A percentile compares a stretch with the other conserved stretches of the same genome.
Conservation (phyloP, 768 basidiomycete genomes). For the Leucosporidium scottii region DNA sequence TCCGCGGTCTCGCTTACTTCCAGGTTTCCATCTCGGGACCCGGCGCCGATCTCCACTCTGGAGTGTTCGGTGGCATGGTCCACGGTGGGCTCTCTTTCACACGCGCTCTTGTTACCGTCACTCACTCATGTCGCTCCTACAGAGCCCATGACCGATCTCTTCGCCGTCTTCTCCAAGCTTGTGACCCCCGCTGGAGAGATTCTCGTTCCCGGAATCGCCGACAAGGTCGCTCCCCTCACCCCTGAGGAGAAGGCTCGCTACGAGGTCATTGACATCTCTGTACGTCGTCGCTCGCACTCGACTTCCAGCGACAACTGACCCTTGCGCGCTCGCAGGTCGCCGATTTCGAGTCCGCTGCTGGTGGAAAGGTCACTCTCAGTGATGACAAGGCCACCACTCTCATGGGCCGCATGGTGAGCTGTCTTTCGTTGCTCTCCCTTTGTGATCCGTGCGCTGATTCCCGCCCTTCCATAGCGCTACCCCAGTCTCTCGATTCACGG, state of each 20-base stretch:
- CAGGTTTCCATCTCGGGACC: conserved; percentile 75
- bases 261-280: conserved; percentile 60
- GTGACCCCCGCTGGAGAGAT: conserved; percentile 73
- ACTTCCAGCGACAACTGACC: too few relatives aligned
- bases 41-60: conserved; percentile 80
- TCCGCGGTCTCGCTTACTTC: conserved; percentile 78
- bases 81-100: conserved; percentile 48
- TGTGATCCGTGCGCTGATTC: neutral
- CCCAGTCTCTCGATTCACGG: conserved; percentile 88
- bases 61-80: conserved; percentile 71
- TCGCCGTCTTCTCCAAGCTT: conserved; percentile 74
- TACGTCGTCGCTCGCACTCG: too few relatives aligned
- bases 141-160: conserved; percentile 85
- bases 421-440: neutral
- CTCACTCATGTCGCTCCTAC: conserved; percentile 9
- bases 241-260: conserved; percentile 68
- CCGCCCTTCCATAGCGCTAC: conserved; percentile 38
- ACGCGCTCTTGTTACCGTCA: neutral
- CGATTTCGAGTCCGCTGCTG: conserved; percentile 70
- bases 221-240: conserved; percentile 60
- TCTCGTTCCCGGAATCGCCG: conserved; percentile 78
- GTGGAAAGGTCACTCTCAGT: conserved; percentile 66
- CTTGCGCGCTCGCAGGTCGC: conserved; percentile 11
- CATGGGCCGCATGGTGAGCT: conserved; percentile 74
- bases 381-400: conserved; percentile 68